Percentiles rank a stretch among this genome's conserved stretches.
Conservation (phyloP, 139 green algal species). For the Auxenochlorella pyrenoidosa region DNA sequence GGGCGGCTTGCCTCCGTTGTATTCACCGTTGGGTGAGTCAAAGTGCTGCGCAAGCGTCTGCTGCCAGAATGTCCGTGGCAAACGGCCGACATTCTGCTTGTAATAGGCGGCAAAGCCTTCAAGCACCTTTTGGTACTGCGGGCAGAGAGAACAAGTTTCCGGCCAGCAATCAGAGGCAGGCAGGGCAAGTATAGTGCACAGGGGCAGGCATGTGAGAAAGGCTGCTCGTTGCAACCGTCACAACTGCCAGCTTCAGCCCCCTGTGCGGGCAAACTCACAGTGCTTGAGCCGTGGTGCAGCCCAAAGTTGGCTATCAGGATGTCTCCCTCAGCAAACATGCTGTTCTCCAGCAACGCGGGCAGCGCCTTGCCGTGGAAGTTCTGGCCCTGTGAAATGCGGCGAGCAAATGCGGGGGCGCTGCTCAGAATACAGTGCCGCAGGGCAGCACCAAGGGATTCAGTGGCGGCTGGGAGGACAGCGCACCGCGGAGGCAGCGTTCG, state of each 20-base stretch:
- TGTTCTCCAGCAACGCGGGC: background rate
- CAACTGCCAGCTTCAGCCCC: too few species aligned
- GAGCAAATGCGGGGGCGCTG: too few species aligned
- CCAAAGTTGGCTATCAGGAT: slow-evolving; percentile 18
- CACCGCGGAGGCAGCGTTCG: too few species aligned
- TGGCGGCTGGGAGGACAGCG: too few species aligned
- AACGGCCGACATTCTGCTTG: background rate
- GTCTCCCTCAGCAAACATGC: background rate
- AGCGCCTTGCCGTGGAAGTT: background rate
- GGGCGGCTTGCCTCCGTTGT: background rate
- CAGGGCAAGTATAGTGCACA: too few species aligned
- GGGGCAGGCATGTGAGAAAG: too few species aligned
- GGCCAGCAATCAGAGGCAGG: too few species aligned
- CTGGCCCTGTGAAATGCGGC: background rate
- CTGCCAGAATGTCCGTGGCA: slow-evolving; percentile 6
- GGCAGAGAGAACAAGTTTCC: background rate
- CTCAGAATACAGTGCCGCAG: too few species aligned
- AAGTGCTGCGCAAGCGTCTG: slow-evolving; percentile 5
- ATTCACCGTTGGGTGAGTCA: background rate
- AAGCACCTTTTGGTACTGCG: background rate
- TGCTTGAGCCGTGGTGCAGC: background rate
- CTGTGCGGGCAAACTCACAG: background rate
- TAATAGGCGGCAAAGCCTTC: background rate
- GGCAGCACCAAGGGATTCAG: background rate
- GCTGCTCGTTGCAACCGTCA: too few species aligned